Percentiles rank a stretch among this genome's conserved stretches.
Conservation (phyloP, 306 rosid genomes). For the Prunus armeniaca region DNA sequence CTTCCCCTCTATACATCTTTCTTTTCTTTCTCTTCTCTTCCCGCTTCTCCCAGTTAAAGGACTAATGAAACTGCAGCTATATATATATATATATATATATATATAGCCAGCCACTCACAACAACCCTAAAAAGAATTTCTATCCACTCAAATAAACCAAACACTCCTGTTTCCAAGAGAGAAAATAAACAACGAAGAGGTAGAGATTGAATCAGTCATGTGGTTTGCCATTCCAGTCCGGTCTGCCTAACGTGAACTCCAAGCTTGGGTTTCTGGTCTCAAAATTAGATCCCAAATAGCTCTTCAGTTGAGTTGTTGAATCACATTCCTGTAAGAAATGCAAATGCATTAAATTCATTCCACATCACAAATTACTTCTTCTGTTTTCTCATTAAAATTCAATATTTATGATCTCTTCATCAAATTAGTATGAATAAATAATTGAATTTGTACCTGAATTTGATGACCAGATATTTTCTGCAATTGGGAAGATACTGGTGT, state of each 20-base stretch:
- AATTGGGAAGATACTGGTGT: constrained; percentile 44
- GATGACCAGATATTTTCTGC: constrained; percentile 48
- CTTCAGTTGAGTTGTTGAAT: constrained; percentile 61
- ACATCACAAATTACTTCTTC: no score
- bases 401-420: background rate
- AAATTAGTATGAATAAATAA: background rate
- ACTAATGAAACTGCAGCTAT: background rate
- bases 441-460: constrained; percentile 53
- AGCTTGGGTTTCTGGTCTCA: constrained; percentile 76
- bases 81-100: background rate
- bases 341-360: background rate
- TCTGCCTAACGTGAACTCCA: constrained; percentile 95
- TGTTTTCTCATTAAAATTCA: no score
- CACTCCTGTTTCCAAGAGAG: constrained; percentile 1
- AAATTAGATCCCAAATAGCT: constrained; percentile 41
- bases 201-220: constrained; percentile 38
- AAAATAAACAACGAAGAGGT: constrained; percentile 17
- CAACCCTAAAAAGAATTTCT: background rate
- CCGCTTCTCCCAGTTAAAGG: background rate
- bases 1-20: background rate
- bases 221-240: constrained; percentile 81
- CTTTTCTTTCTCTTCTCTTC: background rate
- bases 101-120: background rate
- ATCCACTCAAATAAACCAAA: background rate
- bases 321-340: constrained; percentile 51